These are phyloP conservation scores for Trypanosoma vivax DNA, from an alignment of 208 protist genomes.

Conservation along the genomic window DNA sequence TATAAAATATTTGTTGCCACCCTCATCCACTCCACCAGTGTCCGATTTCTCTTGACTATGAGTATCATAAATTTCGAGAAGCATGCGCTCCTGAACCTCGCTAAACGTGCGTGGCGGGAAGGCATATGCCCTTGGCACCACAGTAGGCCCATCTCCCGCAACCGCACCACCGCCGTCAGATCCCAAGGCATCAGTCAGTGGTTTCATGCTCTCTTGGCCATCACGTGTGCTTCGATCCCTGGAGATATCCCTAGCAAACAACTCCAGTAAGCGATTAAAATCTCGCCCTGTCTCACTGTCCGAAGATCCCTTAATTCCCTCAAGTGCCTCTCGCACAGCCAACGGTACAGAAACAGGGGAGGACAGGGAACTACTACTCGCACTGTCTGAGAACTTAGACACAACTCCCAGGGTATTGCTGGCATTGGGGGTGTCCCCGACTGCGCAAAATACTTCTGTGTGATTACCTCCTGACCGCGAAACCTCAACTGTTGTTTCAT, in stretches of 20 bases:
- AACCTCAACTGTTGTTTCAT: no score
- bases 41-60: slow-evolving; percentile 20
- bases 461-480: no score
- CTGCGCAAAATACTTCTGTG: no score
- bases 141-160: neutral
- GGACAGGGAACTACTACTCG: neutral
- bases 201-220: neutral
- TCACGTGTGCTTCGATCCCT: slow-evolving; percentile 5
- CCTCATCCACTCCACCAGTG: slow-evolving; percentile 1
- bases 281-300: slow-evolving; percentile 14
- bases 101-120: slow-evolving; percentile 40
- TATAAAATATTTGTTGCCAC: slow-evolving; percentile 38
- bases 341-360: neutral
- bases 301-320: neutral
- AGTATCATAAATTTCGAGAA: slow-evolving; percentile 59
- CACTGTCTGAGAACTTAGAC: no score
- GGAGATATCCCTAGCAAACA: slow-evolving; percentile 35
- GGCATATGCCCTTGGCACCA: slow-evolving; percentile 7
- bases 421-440: no score
- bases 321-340: slow-evolving; percentile 9
- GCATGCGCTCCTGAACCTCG: slow-evolving; percentile 46
- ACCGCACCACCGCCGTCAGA: neutral
- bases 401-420: no score
- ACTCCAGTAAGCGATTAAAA: slow-evolving; percentile 39
- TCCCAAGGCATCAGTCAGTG: neutral